Conservation (phyloP, 75 land plant genomes). For the Pseudotsuga menziesii region DNA sequence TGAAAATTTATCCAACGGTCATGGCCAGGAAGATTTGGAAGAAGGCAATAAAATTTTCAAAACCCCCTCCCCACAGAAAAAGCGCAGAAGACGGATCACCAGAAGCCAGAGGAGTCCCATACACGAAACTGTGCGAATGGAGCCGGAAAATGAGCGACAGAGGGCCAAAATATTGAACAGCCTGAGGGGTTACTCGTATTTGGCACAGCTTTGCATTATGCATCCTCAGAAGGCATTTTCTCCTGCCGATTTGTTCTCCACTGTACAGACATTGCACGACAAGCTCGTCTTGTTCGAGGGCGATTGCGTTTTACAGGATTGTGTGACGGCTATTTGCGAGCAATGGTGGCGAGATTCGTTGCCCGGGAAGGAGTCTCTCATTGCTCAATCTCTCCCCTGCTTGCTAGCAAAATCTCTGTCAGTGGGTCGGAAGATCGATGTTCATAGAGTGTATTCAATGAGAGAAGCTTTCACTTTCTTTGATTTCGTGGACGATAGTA, state of each 20-base stretch:
- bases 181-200: slow-evolving; percentile 26
- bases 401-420: slow-evolving; percentile 59
- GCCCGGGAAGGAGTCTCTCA: slow-evolving; percentile 48
- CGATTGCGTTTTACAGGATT: slow-evolving; percentile 37
- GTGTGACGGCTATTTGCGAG: slow-evolving; percentile 66
- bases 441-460: slow-evolving; percentile 54
- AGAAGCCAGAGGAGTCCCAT: slow-evolving; percentile 6
- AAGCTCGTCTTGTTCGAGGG: slow-evolving; percentile 54
- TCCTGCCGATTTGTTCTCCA: slow-evolving; percentile 36
- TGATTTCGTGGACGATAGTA: slow-evolving; percentile 77
- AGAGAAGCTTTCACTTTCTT: slow-evolving; percentile 67
- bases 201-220: slow-evolving; percentile 32
- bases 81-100: slow-evolving; percentile 23
- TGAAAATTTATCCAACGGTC: slow-evolving; percentile 1
- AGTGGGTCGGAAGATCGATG: slow-evolving; percentile 51
- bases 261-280: slow-evolving; percentile 50
- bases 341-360: slow-evolving; percentile 73
- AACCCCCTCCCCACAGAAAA: slow-evolving; percentile 34
- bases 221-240: slow-evolving; percentile 40
- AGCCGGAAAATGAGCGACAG: neutral
- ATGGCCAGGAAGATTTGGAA: neutral
- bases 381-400: slow-evolving; percentile 66
- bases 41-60: neutral
- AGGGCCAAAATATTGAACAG: slow-evolving; percentile 3
- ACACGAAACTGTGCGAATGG: neutral